Conservation (phyloP, 306 rosid species). For the Mucuna pruriens region DNA sequence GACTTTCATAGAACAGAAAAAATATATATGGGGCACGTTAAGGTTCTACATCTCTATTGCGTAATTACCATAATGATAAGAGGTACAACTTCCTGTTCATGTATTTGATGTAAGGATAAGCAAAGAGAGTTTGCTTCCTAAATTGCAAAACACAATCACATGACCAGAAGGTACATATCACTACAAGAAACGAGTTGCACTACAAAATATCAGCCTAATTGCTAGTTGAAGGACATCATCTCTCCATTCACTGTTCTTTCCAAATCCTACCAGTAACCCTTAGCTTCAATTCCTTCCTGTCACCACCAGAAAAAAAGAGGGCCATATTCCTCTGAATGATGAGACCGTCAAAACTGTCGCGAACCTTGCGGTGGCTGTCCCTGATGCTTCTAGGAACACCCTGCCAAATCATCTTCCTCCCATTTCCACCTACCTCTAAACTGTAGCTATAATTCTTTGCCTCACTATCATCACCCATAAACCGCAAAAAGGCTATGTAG, state of each 20-base stretch:
- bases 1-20: background rate
- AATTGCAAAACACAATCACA: constrained; percentile 50
- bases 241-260: constrained; percentile 68
- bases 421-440: constrained; percentile 93
- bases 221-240: constrained; percentile 30
- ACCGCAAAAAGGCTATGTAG: constrained; percentile 89
- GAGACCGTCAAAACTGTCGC: constrained; percentile 89
- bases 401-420: constrained; percentile 93
- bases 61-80: constrained; percentile 33
- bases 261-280: constrained; percentile 94
- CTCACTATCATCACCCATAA: constrained; percentile 90
- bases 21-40: background rate
- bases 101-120: constrained; percentile 59
- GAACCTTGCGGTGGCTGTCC: constrained; percentile 86
- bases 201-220: constrained; percentile 40
- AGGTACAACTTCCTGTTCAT: constrained; percentile 47
- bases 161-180: constrained; percentile 43
- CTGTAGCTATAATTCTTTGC: constrained; percentile 91
- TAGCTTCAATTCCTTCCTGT: constrained; percentile 80
- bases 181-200: constrained; percentile 43
- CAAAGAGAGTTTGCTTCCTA: constrained; percentile 84
- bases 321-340: constrained; percentile 94
- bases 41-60: constrained; percentile 35
- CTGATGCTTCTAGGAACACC: constrained; percentile 91
- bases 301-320: constrained; percentile 81